Percentiles rank a stretch among this genome's conserved stretches.
These are phyloP conservation scores for Coemansia pectinata DNA, from an alignment of 192 early-diverging fungal species.

Conservation along the genomic window DNA sequence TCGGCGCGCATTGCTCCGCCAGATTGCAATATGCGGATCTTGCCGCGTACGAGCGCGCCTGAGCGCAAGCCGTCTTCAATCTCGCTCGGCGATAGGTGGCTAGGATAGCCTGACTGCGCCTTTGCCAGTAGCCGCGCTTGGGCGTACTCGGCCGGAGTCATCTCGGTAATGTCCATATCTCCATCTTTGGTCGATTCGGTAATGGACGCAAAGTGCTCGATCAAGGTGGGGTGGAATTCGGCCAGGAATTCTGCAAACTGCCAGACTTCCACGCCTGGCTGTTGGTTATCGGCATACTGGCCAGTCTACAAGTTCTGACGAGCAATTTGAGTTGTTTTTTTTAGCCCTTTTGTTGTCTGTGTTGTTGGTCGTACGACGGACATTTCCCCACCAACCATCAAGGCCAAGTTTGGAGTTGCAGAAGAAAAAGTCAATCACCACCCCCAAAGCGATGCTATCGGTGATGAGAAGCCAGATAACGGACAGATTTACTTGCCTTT, in stretches of 20 bases:
- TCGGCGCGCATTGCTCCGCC: constrained; percentile 13
- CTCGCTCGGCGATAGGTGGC: constrained; percentile 18
- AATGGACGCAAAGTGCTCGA: constrained; percentile 52
- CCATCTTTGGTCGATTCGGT: constrained; percentile 60
- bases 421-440: background rate
- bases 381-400: background rate
- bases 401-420: background rate
- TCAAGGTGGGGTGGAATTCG: constrained; percentile 48
- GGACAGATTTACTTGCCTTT: constrained; percentile 2
- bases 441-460: constrained; percentile 18
- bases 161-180: constrained; percentile 48
- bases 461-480: constrained; percentile 16
- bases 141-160: constrained; percentile 35
- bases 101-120: constrained; percentile 16
- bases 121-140: constrained; percentile 29
- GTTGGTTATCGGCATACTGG: background rate
- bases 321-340: background rate
- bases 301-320: background rate
- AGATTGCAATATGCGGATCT: constrained; percentile 22
- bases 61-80: constrained; percentile 43
- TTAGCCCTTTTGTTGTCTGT: background rate
- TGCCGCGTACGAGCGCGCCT: constrained; percentile 45
- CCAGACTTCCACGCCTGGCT: constrained; percentile 23
- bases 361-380: background rate
- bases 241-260: constrained; percentile 44